Base-by-base conservation (phyloP, 108 stramenopile species). In the Thalassiosira profunda region DNA sequence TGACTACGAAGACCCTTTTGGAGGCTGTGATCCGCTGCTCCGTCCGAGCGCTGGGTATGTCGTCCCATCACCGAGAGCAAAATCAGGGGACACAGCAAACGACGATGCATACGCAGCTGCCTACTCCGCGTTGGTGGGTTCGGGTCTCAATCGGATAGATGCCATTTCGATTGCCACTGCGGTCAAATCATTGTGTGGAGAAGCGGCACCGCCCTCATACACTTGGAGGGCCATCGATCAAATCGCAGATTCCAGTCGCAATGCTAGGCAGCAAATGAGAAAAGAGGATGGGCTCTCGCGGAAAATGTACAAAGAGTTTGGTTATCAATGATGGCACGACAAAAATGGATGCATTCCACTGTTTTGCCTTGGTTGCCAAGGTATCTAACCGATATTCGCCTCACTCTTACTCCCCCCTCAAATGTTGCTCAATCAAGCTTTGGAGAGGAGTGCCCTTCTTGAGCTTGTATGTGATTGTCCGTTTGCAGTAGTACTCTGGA, bases 381-480 rank as follows among this genome's bases (percentile, higher is more conserved):
- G n/a, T n/a, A n/a, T n/a, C n/a, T n/a, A n/a, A n/a, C n/a, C 10
- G 20, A 31, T 1, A 7, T 52, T 2, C 24, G 26, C 25, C n/a
- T 52, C 28, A n/a, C 15, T 52, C 51, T 31, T 17, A 31, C 4
- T 52, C 30, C 18, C 33, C 51, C 18, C 38, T 17, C 38, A 42
- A 61, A 58, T 76, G 43, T 38, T 23, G 25, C 55, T 44, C 61
- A 14, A 76, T 53, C 20, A 76, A 41, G 37, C 57, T 49, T 23
- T 63, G 42, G 0, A 76, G 59, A 35, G 67, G 51, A 5, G 55
- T 56, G 14, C 75, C 75, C 42, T 58, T 68, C 54, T 45, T 44
- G 21, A 82, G 25, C 59, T 80, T 74, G 56, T 82, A 91, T 9
- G 75, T 67, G 51, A 91, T 83, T 23, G 74, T 86, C 35, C 91